Evolutionary conservation across 192 early-diverging fungal genomes (phyloP).

Genomic region (Coemansia sp.): DNA sequence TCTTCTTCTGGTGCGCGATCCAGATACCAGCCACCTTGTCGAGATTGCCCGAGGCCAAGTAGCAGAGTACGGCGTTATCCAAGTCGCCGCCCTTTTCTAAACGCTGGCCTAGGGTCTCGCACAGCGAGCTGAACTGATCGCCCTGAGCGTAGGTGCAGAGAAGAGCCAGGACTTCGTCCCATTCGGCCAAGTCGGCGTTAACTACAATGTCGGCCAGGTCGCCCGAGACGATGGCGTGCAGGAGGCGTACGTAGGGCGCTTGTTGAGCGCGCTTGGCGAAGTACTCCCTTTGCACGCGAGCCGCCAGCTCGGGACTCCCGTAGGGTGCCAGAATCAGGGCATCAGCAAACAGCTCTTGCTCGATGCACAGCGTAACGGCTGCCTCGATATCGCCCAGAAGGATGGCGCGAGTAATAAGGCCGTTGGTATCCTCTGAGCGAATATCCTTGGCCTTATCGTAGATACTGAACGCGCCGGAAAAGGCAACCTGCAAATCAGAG

Average conservation of each 20-base stretch:
- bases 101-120: constrained; percentile 67
- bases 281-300: constrained; percentile 78
- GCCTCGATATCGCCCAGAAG: constrained; percentile 92
- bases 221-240: constrained; percentile 78
- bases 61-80: constrained; percentile 58
- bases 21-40: constrained; percentile 84
- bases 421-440: constrained; percentile 57
- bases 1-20: constrained; percentile 51
- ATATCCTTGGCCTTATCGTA: constrained; percentile 52
- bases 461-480: constrained; percentile 36
- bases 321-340: constrained; percentile 87
- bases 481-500: constrained; percentile 19
- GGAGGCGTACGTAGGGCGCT: constrained; percentile 79
- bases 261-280: constrained; percentile 72
- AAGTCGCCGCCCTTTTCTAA: constrained; percentile 43
- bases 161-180: constrained; percentile 91
- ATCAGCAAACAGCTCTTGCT: constrained; percentile 79
- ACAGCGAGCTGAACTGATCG: constrained; percentile 78
- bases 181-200: constrained; percentile 75
- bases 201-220: constrained; percentile 82
- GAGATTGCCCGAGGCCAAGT: constrained; percentile 51
- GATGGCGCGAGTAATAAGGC: constrained; percentile 79
- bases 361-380: constrained; percentile 86
- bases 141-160: constrained; percentile 91
- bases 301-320: constrained; percentile 75